Evolutionary conservation across 1,284 basidiomycete species (phyloP), one percentile per base, ranked within the genome.

Genomic region (Vanrija humicola): DNA sequence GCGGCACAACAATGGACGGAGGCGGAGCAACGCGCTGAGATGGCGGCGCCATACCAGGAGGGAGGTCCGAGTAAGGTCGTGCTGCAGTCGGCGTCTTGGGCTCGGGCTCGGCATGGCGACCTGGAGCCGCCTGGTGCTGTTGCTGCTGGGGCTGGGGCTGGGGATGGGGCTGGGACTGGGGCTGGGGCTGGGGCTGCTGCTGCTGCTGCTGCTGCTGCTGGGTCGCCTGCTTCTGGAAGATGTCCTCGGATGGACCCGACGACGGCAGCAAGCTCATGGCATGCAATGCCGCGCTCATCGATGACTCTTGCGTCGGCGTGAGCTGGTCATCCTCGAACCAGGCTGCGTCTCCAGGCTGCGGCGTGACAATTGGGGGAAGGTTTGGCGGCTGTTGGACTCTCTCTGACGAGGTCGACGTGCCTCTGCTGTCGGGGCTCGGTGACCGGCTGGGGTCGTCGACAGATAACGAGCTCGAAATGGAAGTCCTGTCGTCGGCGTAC

Each of bases 401-500:
- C 18, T 42, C n/a, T 42, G 40, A 42, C 40, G 34, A 12, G 9
- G 34, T 5, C 4, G 34, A 8, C 34, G 34, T 34, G 12, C 12
- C 14, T 34, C 34, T 34, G 34, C 34, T 34, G 34, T 34, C 34
- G 10, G 34, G 70, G 51, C 64, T 68, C 10, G 66, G 63, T 7
- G 67, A 66, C 34, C 58, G 47, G 40, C 64, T 68, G 9, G 47
- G 55, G 14, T 79, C 79, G 6, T 82, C 82, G 34, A 25, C 67
- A 70, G 85, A 82, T 0, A 66, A 46, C 5, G 73, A 74, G 43
- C 63, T 64, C 10, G 62, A 56, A 15, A 66, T 52, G 9, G 59
- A 56, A 7, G 42, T 51, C 43, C 55, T 55, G 12, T 59, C 58
- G 19, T 69, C 56, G n/a, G 77, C 82, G 69, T 94, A 93, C 3